Evolutionary conservation across 2,329 filamentous ascomycete species (phyloP), one percentile per base, ranked within the genome.

Genomic region (Laburnicola sp.): DNA sequence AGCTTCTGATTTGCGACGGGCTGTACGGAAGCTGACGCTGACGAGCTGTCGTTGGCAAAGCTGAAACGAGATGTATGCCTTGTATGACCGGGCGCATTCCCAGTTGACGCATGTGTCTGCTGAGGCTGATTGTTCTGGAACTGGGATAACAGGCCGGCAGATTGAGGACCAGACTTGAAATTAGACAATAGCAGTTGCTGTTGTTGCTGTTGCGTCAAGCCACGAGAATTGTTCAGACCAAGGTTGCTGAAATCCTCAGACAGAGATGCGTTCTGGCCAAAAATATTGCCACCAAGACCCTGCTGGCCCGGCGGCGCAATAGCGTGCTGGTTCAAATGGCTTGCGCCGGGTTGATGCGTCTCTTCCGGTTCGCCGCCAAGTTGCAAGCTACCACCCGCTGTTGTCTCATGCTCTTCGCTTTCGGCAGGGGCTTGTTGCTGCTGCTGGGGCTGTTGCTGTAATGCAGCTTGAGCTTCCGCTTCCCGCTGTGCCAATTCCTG

Each of bases 321-420:
- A 9, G 83, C 84, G 52, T 82, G 79, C 52, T 85, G 83, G 43
- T 85, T 82, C 54, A 85, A 82, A 51, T 83, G 82, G 37, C 82
- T 80, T 35, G 62, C 81, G 81, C 40, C 71, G 68, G 60, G 81
- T 76, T 90, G 86, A 55, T 69, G 68, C 5, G 83, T 81, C 59
- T 96, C 91, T 69, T 97, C 93, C 0, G 93, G 93, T 69, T 97
- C 93, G 37, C 93, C 93, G 50, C 93, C 93, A 16, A 97, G 80
- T 51, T 95, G 92, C 51, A 94, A 79, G 69, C 93, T 97, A 10
- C 89, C 89, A 59, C 88, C 69, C 30, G 65, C 69, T 8, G 69
- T 88, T 21, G 68, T 87, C 72, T 94, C 91, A 1, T 85, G 84
- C 50, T 89, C 90, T 57, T 96, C 91, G 26, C 80, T 79, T 38